Evolutionary conservation across 495 filamentous ascomycete genomes (phyloP), one percentile per base, ranked within the genome.

Genomic region (Aspergillus sparsus): DNA sequence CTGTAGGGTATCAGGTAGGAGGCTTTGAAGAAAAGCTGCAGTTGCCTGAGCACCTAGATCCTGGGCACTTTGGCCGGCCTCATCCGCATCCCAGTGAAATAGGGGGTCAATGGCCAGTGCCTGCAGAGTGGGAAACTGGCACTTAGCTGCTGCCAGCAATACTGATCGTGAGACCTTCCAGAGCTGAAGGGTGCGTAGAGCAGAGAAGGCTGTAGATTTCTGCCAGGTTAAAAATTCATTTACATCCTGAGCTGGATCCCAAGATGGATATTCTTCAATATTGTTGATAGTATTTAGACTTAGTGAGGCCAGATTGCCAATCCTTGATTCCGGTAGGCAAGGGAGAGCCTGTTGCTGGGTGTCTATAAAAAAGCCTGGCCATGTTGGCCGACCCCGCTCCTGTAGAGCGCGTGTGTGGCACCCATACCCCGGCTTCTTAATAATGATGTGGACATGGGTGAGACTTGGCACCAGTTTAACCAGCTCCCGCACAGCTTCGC

Each of bases 151-250:
- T 9, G n/a, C 2, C 4, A 6, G 12, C 10, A 57, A 32, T 4
- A 34, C 45, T 1, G 10, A n/a, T 11, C 2, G 10, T 27, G 12
- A n/a, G 8, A 35, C 54, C 5, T 32, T 16, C 54, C 54, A 57
- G 27, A 57, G 54, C 42, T 57, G 54, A 2, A 57, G 41, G 42
- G 16, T 47, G 8, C 37, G 42, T 7, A 57, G 54, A 5, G 33
- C 27, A 0, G 54, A 57, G n/a, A 47, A 57, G 12, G n/a, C 42
- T 11, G 49, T 15, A 8, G 13, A 16, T 6, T 6, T 35, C 1
- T 36, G 9, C 54, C 54, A 57, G 31, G 41, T 12, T 12, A 34
- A 11, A 4, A 57, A 35, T 27, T 45, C 41, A 7, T 33, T n/a
- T 2, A 4, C 16, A 15, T n/a, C 9, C 7, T 35, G 46, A 7